phyloP scores from a whole-genome alignment of 805 yeast genomes.

The Teunomyces funiuensis region DNA sequence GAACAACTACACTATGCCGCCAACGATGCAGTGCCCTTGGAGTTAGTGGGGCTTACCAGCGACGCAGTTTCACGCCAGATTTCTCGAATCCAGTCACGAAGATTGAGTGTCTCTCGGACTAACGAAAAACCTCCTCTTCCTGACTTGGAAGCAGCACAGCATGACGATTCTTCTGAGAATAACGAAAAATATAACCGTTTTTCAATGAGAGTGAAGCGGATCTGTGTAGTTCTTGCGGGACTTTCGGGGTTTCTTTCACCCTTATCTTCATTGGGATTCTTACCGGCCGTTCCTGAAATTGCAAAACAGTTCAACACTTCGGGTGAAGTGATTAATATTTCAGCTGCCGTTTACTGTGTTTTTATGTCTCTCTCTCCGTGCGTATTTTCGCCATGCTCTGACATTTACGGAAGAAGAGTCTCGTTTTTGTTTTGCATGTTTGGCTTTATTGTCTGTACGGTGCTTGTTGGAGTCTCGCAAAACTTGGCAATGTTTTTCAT shows the following conservation, averaged over 20 bases:
- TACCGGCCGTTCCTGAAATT: constrained; percentile 54
- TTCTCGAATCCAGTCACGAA: constrained; percentile 20
- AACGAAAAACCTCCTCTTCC: background rate
- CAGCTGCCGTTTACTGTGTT: constrained; percentile 51
- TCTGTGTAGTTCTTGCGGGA: constrained; percentile 17
- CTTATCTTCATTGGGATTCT: constrained; percentile 41
- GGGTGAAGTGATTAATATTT: constrained; percentile 45
- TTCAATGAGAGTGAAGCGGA: constrained; percentile 12
- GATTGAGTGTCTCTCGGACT: constrained; percentile 7
- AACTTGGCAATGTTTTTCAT: constrained; percentile 55
- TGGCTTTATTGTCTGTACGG: constrained; percentile 20
- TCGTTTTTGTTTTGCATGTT: constrained; percentile 43
- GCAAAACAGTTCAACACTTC: constrained; percentile 48
- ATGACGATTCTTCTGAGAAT: background rate
- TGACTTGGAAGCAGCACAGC: background rate
- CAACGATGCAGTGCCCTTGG: constrained; percentile 15
- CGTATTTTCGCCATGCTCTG: constrained; percentile 49
- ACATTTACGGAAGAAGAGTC: constrained; percentile 51
- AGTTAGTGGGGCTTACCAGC: constrained; percentile 17
- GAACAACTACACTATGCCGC: background rate
- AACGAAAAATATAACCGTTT: constrained; percentile 14
- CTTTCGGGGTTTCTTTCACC: constrained; percentile 41
- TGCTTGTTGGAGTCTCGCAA: constrained; percentile 46
- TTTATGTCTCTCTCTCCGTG: constrained; percentile 57
- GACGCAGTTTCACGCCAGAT: constrained; percentile 20